A percentile compares a stretch with the other conserved stretches of the same genome.
phyloP scores from a whole-genome alignment of 345 rosid species.

The Microthlaspi erraticum region DNA sequence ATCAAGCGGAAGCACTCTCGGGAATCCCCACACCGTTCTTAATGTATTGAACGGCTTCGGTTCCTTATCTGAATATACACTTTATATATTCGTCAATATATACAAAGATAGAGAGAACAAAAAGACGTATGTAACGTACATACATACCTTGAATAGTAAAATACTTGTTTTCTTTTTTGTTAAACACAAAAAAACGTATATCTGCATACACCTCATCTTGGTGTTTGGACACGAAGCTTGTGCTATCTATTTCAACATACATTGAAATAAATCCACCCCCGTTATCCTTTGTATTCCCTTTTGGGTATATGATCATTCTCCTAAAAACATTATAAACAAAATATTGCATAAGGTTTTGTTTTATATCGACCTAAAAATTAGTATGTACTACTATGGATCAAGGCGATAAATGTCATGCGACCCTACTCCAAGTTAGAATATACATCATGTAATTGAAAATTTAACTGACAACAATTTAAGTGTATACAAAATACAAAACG shows the following conservation, averaged over 20 bases:
- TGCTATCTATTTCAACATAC: conserved; percentile 17
- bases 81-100: not conserved
- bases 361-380: no score
- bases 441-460: no score
- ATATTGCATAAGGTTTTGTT: no score
- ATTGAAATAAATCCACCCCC: conserved; percentile 12
- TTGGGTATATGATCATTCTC: conserved; percentile 3
- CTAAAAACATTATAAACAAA: not conserved
- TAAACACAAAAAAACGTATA: not conserved
- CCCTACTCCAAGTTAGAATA: not conserved
- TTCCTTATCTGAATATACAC: conserved; percentile 1
- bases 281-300: not conserved
- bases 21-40: not conserved
- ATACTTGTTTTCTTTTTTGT: not conserved
- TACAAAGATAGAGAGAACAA: not conserved
- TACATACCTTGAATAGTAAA: conserved; percentile 15
- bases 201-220: conserved; percentile 12
- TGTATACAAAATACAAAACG: not conserved
- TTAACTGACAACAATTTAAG: no score
- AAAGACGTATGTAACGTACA: not conserved
- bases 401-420: not conserved
- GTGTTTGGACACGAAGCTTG: not conserved
- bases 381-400: no score
- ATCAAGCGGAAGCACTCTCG: not conserved
- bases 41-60: not conserved